phyloP scores from a whole-genome alignment of 2,329 filamentous ascomycete genomes.

The Zymoseptoria ardabiliae region DNA sequence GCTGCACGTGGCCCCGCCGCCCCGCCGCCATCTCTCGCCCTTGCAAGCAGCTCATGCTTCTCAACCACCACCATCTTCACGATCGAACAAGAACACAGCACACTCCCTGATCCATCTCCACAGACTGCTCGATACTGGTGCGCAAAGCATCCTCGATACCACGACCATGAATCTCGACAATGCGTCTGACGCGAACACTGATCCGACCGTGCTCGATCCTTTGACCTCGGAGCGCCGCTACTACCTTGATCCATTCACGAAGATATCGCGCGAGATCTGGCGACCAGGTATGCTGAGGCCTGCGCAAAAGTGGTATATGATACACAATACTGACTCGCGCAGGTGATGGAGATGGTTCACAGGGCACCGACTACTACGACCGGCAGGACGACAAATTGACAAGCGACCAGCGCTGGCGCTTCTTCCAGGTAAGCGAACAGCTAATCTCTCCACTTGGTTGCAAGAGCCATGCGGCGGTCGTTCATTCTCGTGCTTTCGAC shows the following conservation, averaged over 20 bases:
- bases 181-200: not conserved
- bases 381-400: conserved; percentile 13
- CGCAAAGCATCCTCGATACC: not conserved
- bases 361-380: conserved; percentile 23
- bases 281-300: conserved; percentile 18
- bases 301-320: not conserved
- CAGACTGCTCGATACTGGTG: no score
- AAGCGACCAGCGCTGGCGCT: conserved; percentile 30
- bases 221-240: conserved; percentile 15
- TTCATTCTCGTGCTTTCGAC: not conserved
- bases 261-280: conserved; percentile 32
- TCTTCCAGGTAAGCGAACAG: conserved; percentile 27
- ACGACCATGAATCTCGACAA: not conserved
- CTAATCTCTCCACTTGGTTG: not conserved
- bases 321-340: not conserved
- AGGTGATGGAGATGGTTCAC: conserved; percentile 32
- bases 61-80: not conserved
- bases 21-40: no score
- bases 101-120: no score
- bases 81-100: not conserved
- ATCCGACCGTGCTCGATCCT: conserved; percentile 13
- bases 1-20: no score
- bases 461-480: not conserved
- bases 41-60: not conserved
- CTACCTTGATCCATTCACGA: conserved; percentile 17